Base-by-base conservation (phyloP, 257 asterid genomes). In the Pogostemon cablin region DNA sequence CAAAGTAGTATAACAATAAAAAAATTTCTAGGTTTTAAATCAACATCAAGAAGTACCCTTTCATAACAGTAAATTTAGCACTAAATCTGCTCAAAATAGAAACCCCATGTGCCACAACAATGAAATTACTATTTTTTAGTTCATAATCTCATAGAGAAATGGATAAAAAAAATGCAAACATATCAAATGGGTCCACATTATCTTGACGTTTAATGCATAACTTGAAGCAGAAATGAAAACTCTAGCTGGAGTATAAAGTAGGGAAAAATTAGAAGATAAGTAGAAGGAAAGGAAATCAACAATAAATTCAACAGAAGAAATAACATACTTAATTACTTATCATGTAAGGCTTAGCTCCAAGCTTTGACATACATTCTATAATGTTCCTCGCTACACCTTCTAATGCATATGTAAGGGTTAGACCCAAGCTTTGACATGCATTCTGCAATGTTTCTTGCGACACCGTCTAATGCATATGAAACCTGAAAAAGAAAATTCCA, bases 131-230 rank as follows among this genome's bases (percentile, higher is more conserved):
- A 44, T 69, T 53, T 46, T 41, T 73, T 54, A 87, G 86, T 62
- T 85, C 77, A 67, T 78, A 86, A 58, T 69, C 25, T 6, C 67
- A 34, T 87, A 77, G 71, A 15, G 67, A 42, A 89, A 89, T 0
- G 95, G 85, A 39, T 77, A 15, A 15, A 15, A 71, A 75, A 87
- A 87, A 74, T 89, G 96, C 55, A 89, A 67, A 43, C 96, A 92
- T 17, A 85, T 73, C 38, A 87, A 79, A 70, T 89, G 96, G 76
- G 83, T 85, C 62, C 95, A 92, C 7, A 65, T 0, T 48, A 65
- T 81, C 73, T 75, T 82, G 77, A 89, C 78, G 0, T 17, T 65
- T 11, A 89, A 86, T 5, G 42, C 61, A 54, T 87, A 89, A 53
- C 59, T 79, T 6, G 88, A 84, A 71, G 73, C 66, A 40, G 77